Base-by-base conservation (phyloP, 1,284 basidiomycete species). In the Ustilago sp. region DNA sequence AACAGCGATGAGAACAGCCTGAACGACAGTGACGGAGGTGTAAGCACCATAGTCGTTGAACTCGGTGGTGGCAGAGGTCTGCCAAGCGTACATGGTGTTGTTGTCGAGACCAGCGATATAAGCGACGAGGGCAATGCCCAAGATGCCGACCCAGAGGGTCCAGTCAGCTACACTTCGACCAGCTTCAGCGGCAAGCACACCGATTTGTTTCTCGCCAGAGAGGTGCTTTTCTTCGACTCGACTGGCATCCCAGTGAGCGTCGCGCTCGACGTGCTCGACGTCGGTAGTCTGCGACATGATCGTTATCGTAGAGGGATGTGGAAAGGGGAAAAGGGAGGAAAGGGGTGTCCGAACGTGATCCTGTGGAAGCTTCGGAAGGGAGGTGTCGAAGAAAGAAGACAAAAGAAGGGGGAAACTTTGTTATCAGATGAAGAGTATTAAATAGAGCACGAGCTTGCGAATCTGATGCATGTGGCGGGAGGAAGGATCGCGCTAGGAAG, bases 1-100 rank as follows among this genome's bases (percentile, higher is more conserved):
- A 57, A 86, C 81, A 36, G 83, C 85, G 54, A 84, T 79, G 48
- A 86, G 74, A 45, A 85, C 81, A n/a, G 68, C 65, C 64, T 86
- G 83, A 3, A 81, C 68, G 48, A 81, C 56, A 28, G 41, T 13
- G 53, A 83, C 55, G 53, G 82, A 62, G 28, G 76, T 73, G 73
- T 81, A 83, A 31, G 71, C 68, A 11, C 51, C 41, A 52, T 51
- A 76, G 15, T 74, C 34, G 8, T 63, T 59, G 62, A 80, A 79
- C 12, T 65, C 1, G 11, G 57, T 64, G 13, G 81, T 76, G n/a
- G 79, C 68, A 8, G 59, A 52, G 5, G 59, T 61, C 59, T 77
- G 70, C 68, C 72, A 79, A 0, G 74, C 78, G 32, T 70, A 83
- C 67, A 73, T 77, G 45, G 81, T 80, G 67, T 80, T 77, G 72